phyloP scores from a whole-genome alignment of 2,329 filamentous ascomycete species.

The Stachybotrys chartarum region DNA sequence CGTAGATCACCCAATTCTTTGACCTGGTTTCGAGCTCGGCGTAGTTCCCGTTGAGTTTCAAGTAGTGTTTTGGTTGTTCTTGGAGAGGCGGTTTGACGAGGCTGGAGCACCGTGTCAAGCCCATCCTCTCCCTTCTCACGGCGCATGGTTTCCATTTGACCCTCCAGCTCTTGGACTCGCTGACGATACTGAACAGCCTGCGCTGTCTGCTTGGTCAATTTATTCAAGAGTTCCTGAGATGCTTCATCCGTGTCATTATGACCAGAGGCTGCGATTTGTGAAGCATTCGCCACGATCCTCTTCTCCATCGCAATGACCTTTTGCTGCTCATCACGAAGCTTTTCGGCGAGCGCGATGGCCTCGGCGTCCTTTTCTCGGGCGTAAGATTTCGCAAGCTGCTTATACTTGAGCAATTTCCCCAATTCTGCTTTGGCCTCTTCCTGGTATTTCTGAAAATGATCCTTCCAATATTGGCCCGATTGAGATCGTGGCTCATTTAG shows the following conservation, averaged over 20 bases:
- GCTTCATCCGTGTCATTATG: slow-evolving; percentile 29
- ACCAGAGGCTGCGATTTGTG: slow-evolving; percentile 38
- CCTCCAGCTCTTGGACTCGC: slow-evolving; percentile 52
- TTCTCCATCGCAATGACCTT: slow-evolving; percentile 59
- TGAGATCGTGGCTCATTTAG: slow-evolving; percentile 67
- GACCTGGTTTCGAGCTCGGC: slow-evolving; percentile 45
- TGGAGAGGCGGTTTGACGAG: slow-evolving; percentile 36
- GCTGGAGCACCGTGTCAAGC: slow-evolving; percentile 22
- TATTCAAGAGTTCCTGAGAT: slow-evolving; percentile 41
- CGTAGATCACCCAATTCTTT: slow-evolving; percentile 44
- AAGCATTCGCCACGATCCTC: slow-evolving; percentile 52
- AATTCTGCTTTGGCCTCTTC: slow-evolving; percentile 66
- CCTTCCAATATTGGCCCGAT: slow-evolving; percentile 75
- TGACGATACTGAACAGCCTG: slow-evolving; percentile 50
- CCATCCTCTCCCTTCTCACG: slow-evolving; percentile 26
- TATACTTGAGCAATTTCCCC: slow-evolving; percentile 72
- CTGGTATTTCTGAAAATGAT: slow-evolving; percentile 67
- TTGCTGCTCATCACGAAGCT: slow-evolving; percentile 60
- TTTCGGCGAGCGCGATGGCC: slow-evolving; percentile 56
- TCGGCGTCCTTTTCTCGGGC: slow-evolving; percentile 72
- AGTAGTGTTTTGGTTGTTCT: slow-evolving; percentile 42
- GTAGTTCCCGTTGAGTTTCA: slow-evolving; percentile 47
- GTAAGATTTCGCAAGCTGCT: slow-evolving; percentile 71
- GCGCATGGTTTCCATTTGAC: slow-evolving; percentile 34
- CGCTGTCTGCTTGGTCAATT: slow-evolving; percentile 50